These are phyloP conservation scores for Torulaspora pretoriensis DNA, from an alignment of 1,139 yeast species.

Conservation along the genomic window DNA sequence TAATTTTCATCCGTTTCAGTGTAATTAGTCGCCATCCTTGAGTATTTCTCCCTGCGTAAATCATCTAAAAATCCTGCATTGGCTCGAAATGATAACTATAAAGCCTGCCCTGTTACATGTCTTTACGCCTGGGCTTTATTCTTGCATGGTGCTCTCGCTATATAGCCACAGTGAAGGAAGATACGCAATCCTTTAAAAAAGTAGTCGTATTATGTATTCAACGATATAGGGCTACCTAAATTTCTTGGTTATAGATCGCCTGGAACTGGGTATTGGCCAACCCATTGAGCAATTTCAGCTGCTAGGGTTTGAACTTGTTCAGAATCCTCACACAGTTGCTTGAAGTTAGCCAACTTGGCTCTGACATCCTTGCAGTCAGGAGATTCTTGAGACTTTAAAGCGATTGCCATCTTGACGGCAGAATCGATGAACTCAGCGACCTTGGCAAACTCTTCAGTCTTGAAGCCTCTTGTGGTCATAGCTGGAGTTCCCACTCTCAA, in stretches of 20 bases:
- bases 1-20: no score
- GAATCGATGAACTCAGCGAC: slow-evolving; percentile 74
- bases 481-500: slow-evolving; percentile 97
- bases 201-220: no score
- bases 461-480: slow-evolving; percentile 95
- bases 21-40: no score
- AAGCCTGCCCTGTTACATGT: no score
- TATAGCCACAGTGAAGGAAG: no score
- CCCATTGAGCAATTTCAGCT: slow-evolving; percentile 63
- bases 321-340: slow-evolving; percentile 56
- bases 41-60: no score
- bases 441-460: slow-evolving; percentile 67
- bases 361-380: slow-evolving; percentile 52
- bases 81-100: no score
- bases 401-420: slow-evolving; percentile 66
- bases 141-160: no score
- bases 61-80: no score
- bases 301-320: slow-evolving; percentile 56
- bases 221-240: neutral
- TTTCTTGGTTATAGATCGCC: slow-evolving; percentile 47
- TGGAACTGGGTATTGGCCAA: slow-evolving; percentile 68
- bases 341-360: slow-evolving; percentile 62
- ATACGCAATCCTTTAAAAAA: no score
- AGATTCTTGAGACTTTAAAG: slow-evolving; percentile 51
- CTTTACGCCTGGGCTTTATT: no score